Base-by-base conservation (phyloP, 106 monocot species). In the Dendrobium officinale region DNA sequence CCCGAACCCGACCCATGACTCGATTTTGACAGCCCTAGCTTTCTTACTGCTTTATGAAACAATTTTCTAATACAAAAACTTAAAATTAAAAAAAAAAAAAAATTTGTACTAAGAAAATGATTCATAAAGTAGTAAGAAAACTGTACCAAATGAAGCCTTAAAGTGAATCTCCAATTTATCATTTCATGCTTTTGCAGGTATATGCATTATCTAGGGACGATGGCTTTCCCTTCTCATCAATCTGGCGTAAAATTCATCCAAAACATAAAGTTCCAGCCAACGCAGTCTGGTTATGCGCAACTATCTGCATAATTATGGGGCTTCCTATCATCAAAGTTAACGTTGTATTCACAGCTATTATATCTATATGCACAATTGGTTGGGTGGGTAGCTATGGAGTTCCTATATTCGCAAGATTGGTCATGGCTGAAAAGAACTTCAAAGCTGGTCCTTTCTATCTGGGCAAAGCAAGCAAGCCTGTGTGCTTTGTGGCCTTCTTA, bases 341-440 rank as follows among this genome's bases (percentile, higher is more conserved):
- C 22, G 90, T 90, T 11, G 88, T 95, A 9, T 94, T 94, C 79
- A 94, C 93, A 2, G 91, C 93, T 6, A 91, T 91, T 78, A 86
- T 86, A 37, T 94, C 93, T 37, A 78, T 91, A 2, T 82, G 84
- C 78, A 91, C 93, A 1, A 68, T 94, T 8, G 93, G 94, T 0
- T 90, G 94, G 89, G 92, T 95, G 2, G 90, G 94, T 4, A 83
- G 94, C 19, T 92, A 95, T 26, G 94, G 92, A 0, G 92, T 92
- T 4, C 94, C 92, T 0, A 92, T 95, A 44, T 92, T 95, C 42
- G 88, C 92, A 9, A 88, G 94, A 75, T 84, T 94, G 87, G 79
- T 88, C 42, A 92, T 92, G 90, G 20, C 8, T 1, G 92, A 92
- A 77, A 78, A 84, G 45, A 85, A 90, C 73, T 95, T 95, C 85